Evolutionary conservation across 1,139 yeast species (phyloP).

Genomic region (Yamadazyma jaroonii): DNA sequence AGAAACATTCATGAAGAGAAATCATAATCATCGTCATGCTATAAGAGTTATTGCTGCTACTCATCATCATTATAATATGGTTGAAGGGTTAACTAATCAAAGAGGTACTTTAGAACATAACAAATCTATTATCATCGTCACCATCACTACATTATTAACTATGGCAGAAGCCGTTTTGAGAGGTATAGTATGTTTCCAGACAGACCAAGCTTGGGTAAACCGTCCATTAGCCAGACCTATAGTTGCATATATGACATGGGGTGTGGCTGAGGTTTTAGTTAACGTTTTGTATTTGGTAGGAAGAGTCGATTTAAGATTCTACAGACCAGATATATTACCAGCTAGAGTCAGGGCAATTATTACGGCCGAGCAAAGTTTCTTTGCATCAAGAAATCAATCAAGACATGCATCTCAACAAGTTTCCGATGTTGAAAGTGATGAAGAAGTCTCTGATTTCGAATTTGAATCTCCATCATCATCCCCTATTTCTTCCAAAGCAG

Average conservation of each 20-base stretch:
- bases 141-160: conserved; percentile 31
- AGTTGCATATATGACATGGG: conserved; percentile 40
- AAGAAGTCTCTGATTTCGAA: conserved; percentile 9
- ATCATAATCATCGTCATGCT: conserved; percentile 43
- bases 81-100: conserved; percentile 39
- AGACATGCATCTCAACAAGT: conserved; percentile 7
- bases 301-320: conserved; percentile 46
- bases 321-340: conserved; percentile 45
- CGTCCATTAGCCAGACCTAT: conserved; percentile 21
- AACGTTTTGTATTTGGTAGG: conserved; percentile 38
- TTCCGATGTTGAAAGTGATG: conserved; percentile 12
- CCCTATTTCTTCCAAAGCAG: conserved; percentile 5
- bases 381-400: conserved; percentile 14
- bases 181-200: conserved; percentile 32
- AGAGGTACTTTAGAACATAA: conserved; percentile 41
- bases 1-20: conserved; percentile 41
- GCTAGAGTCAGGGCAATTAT: conserved; percentile 34
- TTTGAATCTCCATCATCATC: conserved; percentile 7
- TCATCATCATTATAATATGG: conserved; percentile 39
- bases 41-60: conserved; percentile 45
- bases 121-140: conserved; percentile 30
- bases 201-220: conserved; percentile 11
- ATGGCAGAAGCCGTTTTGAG: conserved; percentile 32
- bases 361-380: conserved; percentile 39
- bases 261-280: conserved; percentile 34